These are phyloP conservation scores for Apiospora arundinis DNA, from an alignment of 2,329 filamentous ascomycete species.

Conservation along the genomic window DNA sequence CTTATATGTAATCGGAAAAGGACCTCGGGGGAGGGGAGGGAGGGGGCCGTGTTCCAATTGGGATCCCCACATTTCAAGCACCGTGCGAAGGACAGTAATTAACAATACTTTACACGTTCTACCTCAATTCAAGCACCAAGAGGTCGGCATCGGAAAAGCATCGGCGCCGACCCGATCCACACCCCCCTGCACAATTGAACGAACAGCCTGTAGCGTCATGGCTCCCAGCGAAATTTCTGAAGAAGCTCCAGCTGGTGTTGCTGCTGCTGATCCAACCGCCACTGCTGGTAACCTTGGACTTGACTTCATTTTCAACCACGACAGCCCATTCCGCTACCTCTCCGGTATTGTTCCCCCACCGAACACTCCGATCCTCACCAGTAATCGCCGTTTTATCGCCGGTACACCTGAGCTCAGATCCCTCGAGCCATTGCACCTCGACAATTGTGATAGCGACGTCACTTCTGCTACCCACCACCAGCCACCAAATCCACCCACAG, in stretches of 20 bases:
- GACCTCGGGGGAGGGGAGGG: no score
- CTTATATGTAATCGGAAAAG: no score
- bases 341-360: constrained; percentile 9
- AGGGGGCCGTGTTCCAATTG: no score
- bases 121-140: no score
- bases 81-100: no score
- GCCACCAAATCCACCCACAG: background rate
- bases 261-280: background rate
- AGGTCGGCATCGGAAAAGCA: constrained; percentile 17
- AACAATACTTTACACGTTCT: no score
- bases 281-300: background rate
- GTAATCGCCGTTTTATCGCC: background rate
- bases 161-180: background rate
- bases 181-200: constrained; percentile 1
- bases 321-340: background rate
- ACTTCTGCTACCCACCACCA: background rate
- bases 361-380: background rate
- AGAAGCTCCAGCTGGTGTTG: constrained; percentile 8
- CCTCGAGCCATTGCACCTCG: background rate
- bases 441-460: background rate
- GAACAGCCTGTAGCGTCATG: constrained; percentile 13
- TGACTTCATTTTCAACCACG: constrained; percentile 1
- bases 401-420: background rate
- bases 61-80: no score
- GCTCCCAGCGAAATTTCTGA: constrained; percentile 22